Evolutionary conservation across 345 rosid species (phyloP).

Genomic region (Zanthoxylum bungeanum): DNA sequence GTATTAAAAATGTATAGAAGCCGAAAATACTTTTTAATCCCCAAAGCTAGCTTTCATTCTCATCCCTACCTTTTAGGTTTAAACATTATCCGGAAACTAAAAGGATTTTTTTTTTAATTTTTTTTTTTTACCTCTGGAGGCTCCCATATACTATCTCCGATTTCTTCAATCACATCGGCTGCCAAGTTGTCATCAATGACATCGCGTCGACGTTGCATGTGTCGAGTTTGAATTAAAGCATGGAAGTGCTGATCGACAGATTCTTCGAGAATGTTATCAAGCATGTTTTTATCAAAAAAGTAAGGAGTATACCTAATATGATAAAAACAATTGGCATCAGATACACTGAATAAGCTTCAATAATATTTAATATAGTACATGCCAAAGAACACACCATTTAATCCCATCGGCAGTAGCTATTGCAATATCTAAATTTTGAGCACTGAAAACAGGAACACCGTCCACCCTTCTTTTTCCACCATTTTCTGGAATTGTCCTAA

Average conservation of each 20-base stretch:
- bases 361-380: not conserved
- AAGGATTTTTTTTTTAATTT: no score
- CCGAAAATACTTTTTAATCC: constrained; percentile 5
- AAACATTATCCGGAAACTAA: not conserved
- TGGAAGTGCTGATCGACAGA: constrained; percentile 93
- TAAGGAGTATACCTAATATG: constrained; percentile 88
- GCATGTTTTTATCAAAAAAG: constrained; percentile 87
- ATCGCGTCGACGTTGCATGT: constrained; percentile 76
- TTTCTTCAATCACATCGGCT: constrained; percentile 83
- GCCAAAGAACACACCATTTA: constrained; percentile 57
- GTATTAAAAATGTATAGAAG: no score
- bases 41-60: constrained; percentile 1
- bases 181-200: constrained; percentile 75
- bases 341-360: not conserved
- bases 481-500: constrained; percentile 52
- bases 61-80: not conserved
- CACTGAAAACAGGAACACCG: constrained; percentile 92
- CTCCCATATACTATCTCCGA: constrained; percentile 79
- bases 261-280: constrained; percentile 96
- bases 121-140: constrained; percentile 96
- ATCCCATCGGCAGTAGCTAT: constrained; percentile 90
- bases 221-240: constrained; percentile 81
- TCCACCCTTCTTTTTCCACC: constrained; percentile 60
- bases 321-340: constrained; percentile 15
- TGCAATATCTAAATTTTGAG: constrained; percentile 93